Evolutionary conservation across 148 eudicot species (phyloP), one percentile per base, ranked within the genome.

Genomic region (Nepenthes mirabilis): DNA sequence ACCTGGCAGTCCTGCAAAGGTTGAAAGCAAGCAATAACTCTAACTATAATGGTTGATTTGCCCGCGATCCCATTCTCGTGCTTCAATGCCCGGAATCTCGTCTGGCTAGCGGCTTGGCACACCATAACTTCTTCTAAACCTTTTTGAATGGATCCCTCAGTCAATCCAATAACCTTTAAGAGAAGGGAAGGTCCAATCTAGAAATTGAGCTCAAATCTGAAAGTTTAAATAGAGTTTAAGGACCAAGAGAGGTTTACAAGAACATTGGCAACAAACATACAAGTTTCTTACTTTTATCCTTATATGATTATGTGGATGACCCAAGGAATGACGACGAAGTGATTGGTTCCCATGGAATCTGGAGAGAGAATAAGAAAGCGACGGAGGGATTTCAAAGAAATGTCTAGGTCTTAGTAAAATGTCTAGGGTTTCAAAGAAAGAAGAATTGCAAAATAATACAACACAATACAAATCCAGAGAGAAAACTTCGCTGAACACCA

Each of bases 11-110:
- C 80, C 52, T 75, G 85, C 76, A 84, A 66, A 68, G 82, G 87
- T 84, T 87, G 95, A 73, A 82, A 87, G 63, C 87, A 84, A 77
- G 90, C 90, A 71, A 87, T 87, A 52, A 84, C 83, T 84, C 83
- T 87, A 82, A 87, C 90, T 72, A 82, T 82, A 53, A 86, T 86
- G 61, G 89, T 83, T 62, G 90, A 37, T 78, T 79, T 82, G 72
- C 95, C 95, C 45, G 90, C 82, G 43, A 87, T 80, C 70, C 95
- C 95, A 71, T 65, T 82, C 69, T 80, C 85, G 69, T 87, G 95
- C 71, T 82, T 87, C 75, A 79, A 77, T 49, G 90, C 82, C 79
- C 83, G 80, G 65, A 84, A 87, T 82, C 83, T 87, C 65, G 90
- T 77, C 74, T 84, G 95, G 66, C 83, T 80, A 14, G 95, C 78